Evolutionary conservation across 495 filamentous ascomycete species (phyloP), one percentile per base, ranked within the genome.

Genomic region (Jackrogersella minutella): DNA sequence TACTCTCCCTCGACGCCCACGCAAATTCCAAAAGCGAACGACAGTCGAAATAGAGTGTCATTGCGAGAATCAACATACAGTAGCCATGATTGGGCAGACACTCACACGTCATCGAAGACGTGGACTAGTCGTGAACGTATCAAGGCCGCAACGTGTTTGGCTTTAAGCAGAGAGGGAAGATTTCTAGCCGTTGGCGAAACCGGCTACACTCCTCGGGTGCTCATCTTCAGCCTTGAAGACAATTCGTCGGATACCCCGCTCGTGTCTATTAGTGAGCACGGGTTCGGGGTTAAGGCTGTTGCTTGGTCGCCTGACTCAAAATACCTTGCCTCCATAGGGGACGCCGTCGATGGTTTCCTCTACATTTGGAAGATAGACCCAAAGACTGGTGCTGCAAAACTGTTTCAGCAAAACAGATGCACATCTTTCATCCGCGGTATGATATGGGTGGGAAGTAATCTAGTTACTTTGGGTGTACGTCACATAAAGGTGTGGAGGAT

Each of bases 181-280:
- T 92, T 91, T 73, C 84, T 99, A 37, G 95, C 96, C 22, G 88
- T 97, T 28, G 95, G 95, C 73, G 95, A 99, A 87, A 97, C 93
- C 22, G 95, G 95, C 49, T 97, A 97, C 77, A 91, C 90, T 60
- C 95, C 95, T 6, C 84, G 96, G 43, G 91, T 98, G 3, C 83
- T 97, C 43, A 88, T 99, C 34, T 99, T 96, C 77, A 92, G 87
- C 37, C 89, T 93, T 7, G 83, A 87, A 70, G 92, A 96, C 72
- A 82, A 83, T 33, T 87, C 91, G 6, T 87, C 88, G 14, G 93
- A 97, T 72, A 83, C 85, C 11, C 95, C 95, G 22, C 80, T 97
- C n/a, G 88, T 89, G 9, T 91, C 91, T 26, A 82, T 98, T 47
- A 89, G 86, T 28, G 96, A 98, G 65, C 95, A 99, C 76, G 91